Evolutionary conservation across 805 yeast species (phyloP).

Genomic region (Pichia gijzeniarum): DNA sequence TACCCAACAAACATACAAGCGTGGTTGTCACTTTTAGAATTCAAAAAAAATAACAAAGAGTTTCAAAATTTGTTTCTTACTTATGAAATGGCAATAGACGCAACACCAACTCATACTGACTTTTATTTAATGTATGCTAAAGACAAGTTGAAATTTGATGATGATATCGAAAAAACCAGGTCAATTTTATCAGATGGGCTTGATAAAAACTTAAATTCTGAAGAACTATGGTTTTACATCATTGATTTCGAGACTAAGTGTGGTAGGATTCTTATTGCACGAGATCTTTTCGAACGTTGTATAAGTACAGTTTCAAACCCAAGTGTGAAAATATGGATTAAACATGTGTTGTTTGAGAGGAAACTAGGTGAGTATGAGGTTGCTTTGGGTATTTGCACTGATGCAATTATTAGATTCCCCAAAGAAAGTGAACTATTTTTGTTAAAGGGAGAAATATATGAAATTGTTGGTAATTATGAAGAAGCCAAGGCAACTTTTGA

Average conservation of each 20-base stretch:
- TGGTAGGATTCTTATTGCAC: slow-evolving; percentile 32
- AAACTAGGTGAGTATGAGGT: slow-evolving; percentile 28
- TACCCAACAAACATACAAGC: slow-evolving; percentile 40
- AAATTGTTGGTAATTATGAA: slow-evolving; percentile 23
- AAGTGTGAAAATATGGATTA: slow-evolving; percentile 53
- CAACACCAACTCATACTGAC: slow-evolving; percentile 43
- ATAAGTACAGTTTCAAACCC: slow-evolving; percentile 13
- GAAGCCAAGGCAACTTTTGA: slow-evolving; percentile 44
- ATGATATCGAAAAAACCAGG: slow-evolving; percentile 47
- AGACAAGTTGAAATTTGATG: slow-evolving; percentile 47
- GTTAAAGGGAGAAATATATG: slow-evolving; percentile 54
- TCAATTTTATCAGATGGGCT: slow-evolving; percentile 45
- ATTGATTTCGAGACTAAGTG: slow-evolving; percentile 52
- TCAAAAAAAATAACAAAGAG: slow-evolving; percentile 27
- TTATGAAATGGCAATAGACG: slow-evolving; percentile 47
- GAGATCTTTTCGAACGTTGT: slow-evolving; percentile 30
- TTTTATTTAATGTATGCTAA: slow-evolving; percentile 68
- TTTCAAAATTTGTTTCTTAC: slow-evolving; percentile 33
- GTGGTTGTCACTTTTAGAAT: slow-evolving; percentile 44
- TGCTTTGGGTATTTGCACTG: slow-evolving; percentile 37
- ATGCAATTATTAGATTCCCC: slow-evolving; percentile 46
- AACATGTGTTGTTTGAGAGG: slow-evolving; percentile 49
- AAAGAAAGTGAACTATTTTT: slow-evolving; percentile 47
- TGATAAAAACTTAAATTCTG: slow-evolving; percentile 36
- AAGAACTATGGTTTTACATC: slow-evolving; percentile 66